These are phyloP conservation scores for Floccularia luteovirens DNA, from an alignment of 768 basidiomycete genomes.

Conservation along the genomic window DNA sequence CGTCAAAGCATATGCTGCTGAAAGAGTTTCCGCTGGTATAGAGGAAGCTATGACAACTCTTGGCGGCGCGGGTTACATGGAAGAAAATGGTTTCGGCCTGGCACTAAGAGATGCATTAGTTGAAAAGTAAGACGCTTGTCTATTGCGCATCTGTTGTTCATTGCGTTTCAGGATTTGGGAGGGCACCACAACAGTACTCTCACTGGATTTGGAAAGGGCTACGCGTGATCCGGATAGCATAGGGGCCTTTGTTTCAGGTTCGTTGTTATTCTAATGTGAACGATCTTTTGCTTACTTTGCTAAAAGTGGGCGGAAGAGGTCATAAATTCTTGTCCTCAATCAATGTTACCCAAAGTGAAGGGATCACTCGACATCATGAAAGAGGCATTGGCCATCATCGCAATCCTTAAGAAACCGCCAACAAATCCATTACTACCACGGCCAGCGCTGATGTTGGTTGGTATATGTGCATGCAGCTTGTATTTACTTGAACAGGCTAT, in stretches of 20 bases:
- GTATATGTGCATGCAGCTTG: slow-evolving; percentile 41
- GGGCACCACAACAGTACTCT: slow-evolving; percentile 61
- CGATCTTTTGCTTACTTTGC: slow-evolving; percentile 1
- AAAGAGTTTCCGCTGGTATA: slow-evolving; percentile 55
- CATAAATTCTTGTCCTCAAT: slow-evolving; percentile 31
- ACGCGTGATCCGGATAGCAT: slow-evolving; percentile 35
- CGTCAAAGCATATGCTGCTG: slow-evolving; percentile 63
- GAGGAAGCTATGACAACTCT: slow-evolving; percentile 69
- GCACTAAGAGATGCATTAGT: slow-evolving; percentile 64
- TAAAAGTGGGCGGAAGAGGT: slow-evolving; percentile 45
- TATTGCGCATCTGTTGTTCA: no score
- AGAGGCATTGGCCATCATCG: slow-evolving; percentile 31
- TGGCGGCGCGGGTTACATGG: slow-evolving; percentile 81
- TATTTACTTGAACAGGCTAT: slow-evolving; percentile 64
- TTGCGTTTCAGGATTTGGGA: slow-evolving; percentile 78
- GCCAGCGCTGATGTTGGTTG: slow-evolving; percentile 52
- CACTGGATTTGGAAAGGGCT: slow-evolving; percentile 58
- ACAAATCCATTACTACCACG: slow-evolving; percentile 43
- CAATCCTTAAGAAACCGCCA: slow-evolving; percentile 28
- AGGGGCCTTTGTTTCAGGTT: slow-evolving; percentile 42
- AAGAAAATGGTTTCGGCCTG: slow-evolving; percentile 67
- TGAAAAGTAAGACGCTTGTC: slow-evolving; percentile 57
- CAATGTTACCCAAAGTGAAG: slow-evolving; percentile 18
- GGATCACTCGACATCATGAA: slow-evolving; percentile 23
- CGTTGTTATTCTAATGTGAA: background rate